Base-by-base conservation (phyloP, 73 alveolate species). In the Blepharisma japonicum region DNA sequence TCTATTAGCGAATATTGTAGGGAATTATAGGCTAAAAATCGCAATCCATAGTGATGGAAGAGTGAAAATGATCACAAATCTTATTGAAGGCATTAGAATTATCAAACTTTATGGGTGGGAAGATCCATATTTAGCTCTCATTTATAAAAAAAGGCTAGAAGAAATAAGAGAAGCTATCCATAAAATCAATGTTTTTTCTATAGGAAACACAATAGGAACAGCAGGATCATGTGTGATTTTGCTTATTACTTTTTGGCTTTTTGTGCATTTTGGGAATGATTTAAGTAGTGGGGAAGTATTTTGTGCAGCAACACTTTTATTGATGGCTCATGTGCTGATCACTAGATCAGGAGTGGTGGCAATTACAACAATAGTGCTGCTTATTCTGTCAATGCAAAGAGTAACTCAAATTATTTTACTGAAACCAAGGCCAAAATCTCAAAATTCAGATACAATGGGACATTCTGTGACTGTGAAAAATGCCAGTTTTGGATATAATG, bases 61-160 rank as follows among this genome's bases (percentile, higher is more conserved):
- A 21, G 45, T 83, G 7, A 83, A 83, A 56, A 20, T 83, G 32
- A 83, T 83, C 1, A 78, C 67, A 11, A 79, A 83, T 45, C 42
- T 83, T 9, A 61, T 83, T 4, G 90, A 83, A 21, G 86, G 90
- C n/a, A 83, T 83, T 21, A 21, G 82, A 61, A 56, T 83, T 7
- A 77, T 83, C 0, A 83, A 83, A 68, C 68, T 83, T 78, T 83
- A 83, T 68, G 86, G 82, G 11, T 83, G 90, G 90, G 90, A 79
- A 61, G 50, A 61, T 14, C 86, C 86, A 20, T 83, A 66, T 47
- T 32, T 46, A n/a, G 47, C 56, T 49, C 27, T 66, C 56, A 66
- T 80, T 39, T 47, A 20, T 5, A 45, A n/a, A 5, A 55, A 18
- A 21, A 67, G 87, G 20, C 21, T 39, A 18, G 51, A 68, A 20